Conservation (phyloP, 2,329 filamentous ascomycete species). For the Colletotrichum orchidophilum region DNA sequence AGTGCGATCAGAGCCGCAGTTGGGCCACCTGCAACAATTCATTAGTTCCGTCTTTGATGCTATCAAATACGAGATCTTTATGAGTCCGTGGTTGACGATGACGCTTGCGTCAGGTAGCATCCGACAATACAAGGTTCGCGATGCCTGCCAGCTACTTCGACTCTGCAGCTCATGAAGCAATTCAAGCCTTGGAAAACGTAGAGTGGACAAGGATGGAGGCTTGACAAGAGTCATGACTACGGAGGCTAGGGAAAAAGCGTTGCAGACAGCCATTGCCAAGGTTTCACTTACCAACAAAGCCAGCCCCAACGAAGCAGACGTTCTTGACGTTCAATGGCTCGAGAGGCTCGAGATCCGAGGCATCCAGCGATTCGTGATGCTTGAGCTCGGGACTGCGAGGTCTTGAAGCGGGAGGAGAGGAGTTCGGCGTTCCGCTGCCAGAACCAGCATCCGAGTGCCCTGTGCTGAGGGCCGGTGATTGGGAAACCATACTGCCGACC, state of each 20-base stretch:
- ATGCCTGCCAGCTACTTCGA: background rate
- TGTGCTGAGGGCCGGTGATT: conserved; percentile 22
- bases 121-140: background rate
- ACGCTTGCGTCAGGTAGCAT: background rate
- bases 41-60: conserved; percentile 10
- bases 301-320: conserved; percentile 79
- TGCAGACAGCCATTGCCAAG: background rate
- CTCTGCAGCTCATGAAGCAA: background rate
- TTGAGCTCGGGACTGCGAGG: conserved; percentile 33
- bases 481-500: conserved; percentile 29
- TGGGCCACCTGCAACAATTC: conserved; percentile 66
- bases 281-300: conserved; percentile 73
- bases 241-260: background rate
- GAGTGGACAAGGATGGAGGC: background rate
- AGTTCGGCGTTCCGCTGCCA: conserved; percentile 32
- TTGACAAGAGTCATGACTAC: conserved; percentile 7
- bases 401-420: conserved; percentile 33
- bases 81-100: background rate
- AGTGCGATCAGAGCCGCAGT: conserved; percentile 79
- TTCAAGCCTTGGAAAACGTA: background rate
- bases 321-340: conserved; percentile 47
- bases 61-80: background rate
- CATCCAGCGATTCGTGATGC: background rate
- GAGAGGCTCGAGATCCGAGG: conserved; percentile 25
- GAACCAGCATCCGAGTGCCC: conserved; percentile 33